phyloP scores from a whole-genome alignment of 2,329 filamentous ascomycete species.

The Penicillium vulpinum region DNA sequence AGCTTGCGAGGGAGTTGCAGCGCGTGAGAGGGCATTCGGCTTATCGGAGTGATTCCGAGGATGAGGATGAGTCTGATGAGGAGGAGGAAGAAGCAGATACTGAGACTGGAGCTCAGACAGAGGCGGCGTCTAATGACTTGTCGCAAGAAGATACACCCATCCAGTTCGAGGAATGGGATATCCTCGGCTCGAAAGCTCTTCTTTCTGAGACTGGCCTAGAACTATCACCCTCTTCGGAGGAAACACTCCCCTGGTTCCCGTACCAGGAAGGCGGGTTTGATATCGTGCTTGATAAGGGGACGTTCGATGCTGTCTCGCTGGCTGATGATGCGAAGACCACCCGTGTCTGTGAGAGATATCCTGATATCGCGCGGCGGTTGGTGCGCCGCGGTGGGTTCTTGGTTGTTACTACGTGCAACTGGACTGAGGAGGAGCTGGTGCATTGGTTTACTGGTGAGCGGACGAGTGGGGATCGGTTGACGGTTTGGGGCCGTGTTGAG shows the following conservation, averaged over 20 bases:
- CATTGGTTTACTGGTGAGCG: constrained; percentile 68
- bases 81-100: constrained; percentile 30
- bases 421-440: constrained; percentile 85
- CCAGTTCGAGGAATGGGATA: constrained; percentile 64
- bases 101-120: constrained; percentile 17
- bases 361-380: constrained; percentile 64
- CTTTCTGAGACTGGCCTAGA: constrained; percentile 37
- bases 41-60: constrained; percentile 33
- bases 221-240: neutral
- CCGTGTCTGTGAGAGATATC: constrained; percentile 74
- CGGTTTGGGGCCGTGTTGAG: constrained; percentile 66
- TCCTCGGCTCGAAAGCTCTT: constrained; percentile 49
- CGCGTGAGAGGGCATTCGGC: constrained; percentile 34
- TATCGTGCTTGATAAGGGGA: constrained; percentile 95
- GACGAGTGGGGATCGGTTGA: constrained; percentile 49
- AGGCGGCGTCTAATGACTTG: neutral
- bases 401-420: constrained; percentile 94
- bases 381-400: constrained; percentile 72
- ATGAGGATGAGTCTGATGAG: constrained; percentile 56
- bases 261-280: constrained; percentile 66
- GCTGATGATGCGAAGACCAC: constrained; percentile 38
- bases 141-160: constrained; percentile 30
- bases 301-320: constrained; percentile 92
- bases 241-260: constrained; percentile 40
- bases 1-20: constrained; percentile 68